Evolutionary conservation across 495 filamentous ascomycete genomes (phyloP).

Genomic region (Neurospora sp.): DNA sequence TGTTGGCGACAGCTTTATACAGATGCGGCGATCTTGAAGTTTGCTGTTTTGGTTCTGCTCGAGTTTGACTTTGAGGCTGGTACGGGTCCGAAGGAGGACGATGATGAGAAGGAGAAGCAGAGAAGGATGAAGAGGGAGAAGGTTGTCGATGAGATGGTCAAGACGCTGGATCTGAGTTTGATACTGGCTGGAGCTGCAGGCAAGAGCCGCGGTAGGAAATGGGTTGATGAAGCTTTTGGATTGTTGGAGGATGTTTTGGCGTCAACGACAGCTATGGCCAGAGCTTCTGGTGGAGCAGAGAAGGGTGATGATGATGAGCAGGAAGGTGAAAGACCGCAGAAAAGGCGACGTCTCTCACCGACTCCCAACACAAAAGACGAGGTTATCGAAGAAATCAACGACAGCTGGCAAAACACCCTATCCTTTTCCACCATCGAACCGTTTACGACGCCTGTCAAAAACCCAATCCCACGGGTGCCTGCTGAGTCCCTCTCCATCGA

Average conservation of each 20-base stretch:
- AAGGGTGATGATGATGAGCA: background rate
- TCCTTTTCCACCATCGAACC: slow-evolving; percentile 32
- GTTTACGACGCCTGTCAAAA: slow-evolving; percentile 30
- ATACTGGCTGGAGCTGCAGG: slow-evolving; percentile 70
- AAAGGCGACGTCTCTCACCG: slow-evolving; percentile 15
- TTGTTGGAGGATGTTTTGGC: slow-evolving; percentile 29
- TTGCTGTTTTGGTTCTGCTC: slow-evolving; percentile 29
- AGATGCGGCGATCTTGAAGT: slow-evolving; percentile 62
- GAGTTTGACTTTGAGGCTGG: background rate
- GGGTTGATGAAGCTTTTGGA: slow-evolving; percentile 47
- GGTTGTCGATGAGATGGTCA: slow-evolving; percentile 39
- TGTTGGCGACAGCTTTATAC: slow-evolving; percentile 74
- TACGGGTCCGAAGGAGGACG: slow-evolving; percentile 2
- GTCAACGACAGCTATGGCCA: background rate
- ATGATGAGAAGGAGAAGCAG: background rate
- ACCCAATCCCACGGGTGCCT: slow-evolving; percentile 23
- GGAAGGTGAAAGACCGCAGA: slow-evolving; percentile 9
- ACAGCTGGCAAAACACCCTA: slow-evolving; percentile 13
- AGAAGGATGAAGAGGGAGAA: background rate
- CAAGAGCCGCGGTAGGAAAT: slow-evolving; percentile 37
- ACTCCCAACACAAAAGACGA: background rate
- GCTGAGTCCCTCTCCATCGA: slow-evolving; percentile 41
- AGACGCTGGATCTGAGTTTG: slow-evolving; percentile 63
- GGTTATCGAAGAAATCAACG: background rate
- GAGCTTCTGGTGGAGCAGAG: background rate